Conservation (phyloP, 371 early-diverging fungal species). For the Saksenaea oblongispora region DNA sequence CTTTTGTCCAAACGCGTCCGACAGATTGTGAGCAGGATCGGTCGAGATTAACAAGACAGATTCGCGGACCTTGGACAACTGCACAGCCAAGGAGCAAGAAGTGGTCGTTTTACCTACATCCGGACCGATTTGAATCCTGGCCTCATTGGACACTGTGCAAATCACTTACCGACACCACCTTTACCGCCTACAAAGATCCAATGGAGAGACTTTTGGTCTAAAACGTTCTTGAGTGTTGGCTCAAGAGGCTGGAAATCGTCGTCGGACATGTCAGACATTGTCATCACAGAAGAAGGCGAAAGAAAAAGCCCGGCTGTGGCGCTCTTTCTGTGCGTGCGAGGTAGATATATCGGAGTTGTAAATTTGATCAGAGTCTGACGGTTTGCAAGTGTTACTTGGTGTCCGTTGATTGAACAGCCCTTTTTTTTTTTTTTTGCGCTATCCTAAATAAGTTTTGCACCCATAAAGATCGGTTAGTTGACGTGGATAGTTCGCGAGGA, state of each 20-base stretch:
- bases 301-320: slow-evolving; percentile 2
- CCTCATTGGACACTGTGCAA: background rate
- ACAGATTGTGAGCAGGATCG: slow-evolving; percentile 98
- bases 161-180: slow-evolving; percentile 94
- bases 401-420: background rate
- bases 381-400: no score
- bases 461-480: no score
- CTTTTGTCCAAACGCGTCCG: slow-evolving; percentile 98
- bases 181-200: slow-evolving; percentile 99
- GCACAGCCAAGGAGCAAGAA: slow-evolving; percentile 87
- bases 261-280: slow-evolving; percentile 55
- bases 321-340: background rate
- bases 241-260: slow-evolving; percentile 71
- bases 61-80: slow-evolving; percentile 89
- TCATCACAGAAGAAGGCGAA: slow-evolving; percentile 8
- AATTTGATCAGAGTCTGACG: background rate
- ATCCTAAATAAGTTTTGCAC: no score
- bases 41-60: slow-evolving; percentile 97
- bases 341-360: background rate
- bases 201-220: slow-evolving; percentile 92
- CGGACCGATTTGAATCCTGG: background rate
- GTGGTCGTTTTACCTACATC: slow-evolving; percentile 66
- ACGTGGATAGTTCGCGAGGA: no score
- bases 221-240: slow-evolving; percentile 89
- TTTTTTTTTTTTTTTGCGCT: background rate